Evolutionary conservation across 495 filamentous ascomycete genomes (phyloP).

Genomic region (Penicillium herquei): DNA sequence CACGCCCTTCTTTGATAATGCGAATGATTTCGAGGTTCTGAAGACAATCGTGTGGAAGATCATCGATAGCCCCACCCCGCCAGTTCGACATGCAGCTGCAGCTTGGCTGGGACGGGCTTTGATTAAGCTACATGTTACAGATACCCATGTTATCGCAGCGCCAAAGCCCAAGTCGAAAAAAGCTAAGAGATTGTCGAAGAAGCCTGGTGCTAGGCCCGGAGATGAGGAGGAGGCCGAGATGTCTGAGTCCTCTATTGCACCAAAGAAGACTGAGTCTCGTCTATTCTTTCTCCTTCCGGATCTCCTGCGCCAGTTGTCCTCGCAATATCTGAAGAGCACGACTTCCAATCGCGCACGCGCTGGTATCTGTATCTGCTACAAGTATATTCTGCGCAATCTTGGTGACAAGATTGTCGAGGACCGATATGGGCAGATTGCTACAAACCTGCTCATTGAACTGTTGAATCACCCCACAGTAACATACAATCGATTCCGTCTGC

Average conservation of each 20-base stretch:
- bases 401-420: slow-evolving; percentile 74
- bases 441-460: slow-evolving; percentile 77
- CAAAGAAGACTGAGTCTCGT: slow-evolving; percentile 65
- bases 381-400: slow-evolving; percentile 69
- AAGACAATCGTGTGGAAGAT: slow-evolving; percentile 77
- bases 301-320: slow-evolving; percentile 76
- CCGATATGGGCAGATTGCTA: slow-evolving; percentile 74
- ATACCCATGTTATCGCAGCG: slow-evolving; percentile 50
- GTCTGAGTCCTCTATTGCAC: slow-evolving; percentile 66
- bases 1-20: slow-evolving; percentile 82
- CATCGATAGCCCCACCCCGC: slow-evolving; percentile 71
- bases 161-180: slow-evolving; percentile 71
- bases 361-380: slow-evolving; percentile 84
- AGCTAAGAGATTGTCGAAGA: slow-evolving; percentile 69
- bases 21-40: slow-evolving; percentile 86
- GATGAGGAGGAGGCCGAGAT: slow-evolving; percentile 74
- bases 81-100: slow-evolving; percentile 82
- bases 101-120: slow-evolving; percentile 76
- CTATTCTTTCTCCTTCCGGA: slow-evolving; percentile 75
- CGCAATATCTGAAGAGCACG: slow-evolving; percentile 75
- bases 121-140: slow-evolving; percentile 75
- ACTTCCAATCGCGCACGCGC: slow-evolving; percentile 79
- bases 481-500: slow-evolving; percentile 83
- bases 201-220: slow-evolving; percentile 58
- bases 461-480: slow-evolving; percentile 72